Percentiles rank a stretch among this genome's conserved stretches.
Conservation (phyloP, 805 yeast genomes). For the Candida nitratophila region DNA sequence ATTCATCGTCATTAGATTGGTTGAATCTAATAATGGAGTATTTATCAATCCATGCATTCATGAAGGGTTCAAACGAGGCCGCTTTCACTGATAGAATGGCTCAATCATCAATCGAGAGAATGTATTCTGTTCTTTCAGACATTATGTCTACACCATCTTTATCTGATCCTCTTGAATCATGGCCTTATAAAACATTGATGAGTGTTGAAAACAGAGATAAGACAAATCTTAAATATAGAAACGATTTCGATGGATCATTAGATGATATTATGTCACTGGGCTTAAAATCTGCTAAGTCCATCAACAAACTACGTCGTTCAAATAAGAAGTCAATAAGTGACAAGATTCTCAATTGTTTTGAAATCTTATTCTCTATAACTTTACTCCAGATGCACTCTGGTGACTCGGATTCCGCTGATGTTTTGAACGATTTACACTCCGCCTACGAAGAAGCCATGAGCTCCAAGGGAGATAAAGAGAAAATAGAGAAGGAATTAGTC, state of each 20-base stretch:
- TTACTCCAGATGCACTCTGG: conserved; percentile 73
- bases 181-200: conserved; percentile 5
- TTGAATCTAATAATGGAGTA: conserved; percentile 5
- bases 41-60: conserved; percentile 20
- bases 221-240: conserved; percentile 9
- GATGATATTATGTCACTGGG: conserved; percentile 40
- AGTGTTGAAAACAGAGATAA: conserved; percentile 12
- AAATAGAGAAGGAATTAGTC: conserved; percentile 31
- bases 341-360: conserved; percentile 45
- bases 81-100: conserved; percentile 26
- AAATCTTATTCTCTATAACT: conserved; percentile 69
- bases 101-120: conserved; percentile 48
- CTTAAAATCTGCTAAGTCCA: conserved; percentile 23
- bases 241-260: conserved; percentile 54
- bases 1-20: conserved; percentile 2
- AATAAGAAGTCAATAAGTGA: not conserved
- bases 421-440: conserved; percentile 63
- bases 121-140: conserved; percentile 56
- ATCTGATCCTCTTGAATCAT: conserved; percentile 17
- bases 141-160: conserved; percentile 10
- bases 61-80: conserved; percentile 10
- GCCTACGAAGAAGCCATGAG: conserved; percentile 46
- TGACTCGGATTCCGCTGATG: conserved; percentile 66
- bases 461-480: conserved; percentile 30
- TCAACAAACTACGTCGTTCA: conserved; percentile 7